Evolutionary conservation across 2,329 filamentous ascomycete genomes (phyloP).

Genomic region (Arthroderma sp.): DNA sequence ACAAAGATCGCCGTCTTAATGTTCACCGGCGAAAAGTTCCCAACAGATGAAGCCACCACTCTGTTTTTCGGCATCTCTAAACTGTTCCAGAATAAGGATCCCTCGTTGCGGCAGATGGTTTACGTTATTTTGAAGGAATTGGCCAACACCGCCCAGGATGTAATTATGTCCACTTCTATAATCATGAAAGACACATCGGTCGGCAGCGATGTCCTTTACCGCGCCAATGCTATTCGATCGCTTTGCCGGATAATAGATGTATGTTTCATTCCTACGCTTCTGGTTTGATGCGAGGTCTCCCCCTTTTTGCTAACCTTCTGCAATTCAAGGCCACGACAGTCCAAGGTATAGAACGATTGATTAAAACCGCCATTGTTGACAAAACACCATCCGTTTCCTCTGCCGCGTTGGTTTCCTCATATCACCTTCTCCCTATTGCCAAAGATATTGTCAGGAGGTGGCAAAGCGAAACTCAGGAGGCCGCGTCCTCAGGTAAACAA

Average conservation of each 20-base stretch:
- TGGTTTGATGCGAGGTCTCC: not conserved
- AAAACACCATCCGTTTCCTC: conserved; percentile 97
- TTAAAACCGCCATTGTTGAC: conserved; percentile 99
- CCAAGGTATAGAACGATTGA: conserved; percentile 92
- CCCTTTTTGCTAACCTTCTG: conserved; percentile 9
- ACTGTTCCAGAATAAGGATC: conserved; percentile 99
- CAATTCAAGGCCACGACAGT: conserved; percentile 66
- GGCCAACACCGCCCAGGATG: conserved; percentile 87
- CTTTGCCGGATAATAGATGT: conserved; percentile 95
- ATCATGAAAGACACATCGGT: conserved; percentile 99
- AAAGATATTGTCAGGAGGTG: conserved; percentile 90
- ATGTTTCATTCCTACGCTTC: conserved; percentile 24
- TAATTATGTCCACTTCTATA: conserved; percentile 98
- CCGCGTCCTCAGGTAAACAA: conserved; percentile 78
- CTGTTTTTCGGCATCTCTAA: conserved; percentile 99
- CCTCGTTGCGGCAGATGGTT: conserved; percentile 94
- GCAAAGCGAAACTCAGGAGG: conserved; percentile 98
- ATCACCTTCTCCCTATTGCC: conserved; percentile 92
- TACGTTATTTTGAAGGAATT: conserved; percentile 97
- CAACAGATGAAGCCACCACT: conserved; percentile 90
- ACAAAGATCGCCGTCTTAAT: conserved; percentile 95
- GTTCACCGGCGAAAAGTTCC: conserved; percentile 94
- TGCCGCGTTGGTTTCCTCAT: conserved; percentile 88
- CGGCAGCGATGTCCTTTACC: conserved; percentile 83
- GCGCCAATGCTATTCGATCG: conserved; percentile 90